A percentile compares a stretch with the other conserved stretches of the same genome.
Evolutionary conservation across 768 basidiomycete species (phyloP).

Genomic region (Tricholoma sp.): DNA sequence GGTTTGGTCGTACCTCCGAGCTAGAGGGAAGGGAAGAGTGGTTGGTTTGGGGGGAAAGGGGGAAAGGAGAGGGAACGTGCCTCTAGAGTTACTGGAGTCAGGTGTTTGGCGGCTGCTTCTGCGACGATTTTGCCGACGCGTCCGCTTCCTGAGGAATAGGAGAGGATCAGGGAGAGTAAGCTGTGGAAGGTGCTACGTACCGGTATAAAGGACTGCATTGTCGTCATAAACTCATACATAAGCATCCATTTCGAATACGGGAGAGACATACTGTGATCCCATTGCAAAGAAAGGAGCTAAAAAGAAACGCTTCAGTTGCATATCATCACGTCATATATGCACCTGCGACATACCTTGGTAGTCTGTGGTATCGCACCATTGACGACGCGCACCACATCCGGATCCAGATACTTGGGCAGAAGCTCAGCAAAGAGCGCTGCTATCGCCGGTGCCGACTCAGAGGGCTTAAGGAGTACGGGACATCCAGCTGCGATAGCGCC

Average conservation of each 20-base stretch:
- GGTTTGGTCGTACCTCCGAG: conserved; percentile 33
- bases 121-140: conserved; percentile 66
- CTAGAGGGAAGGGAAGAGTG: conserved; percentile 22
- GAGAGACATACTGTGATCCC: conserved; percentile 44
- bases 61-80: conserved; percentile 8
- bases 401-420: conserved; percentile 72
- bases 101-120: conserved; percentile 67
- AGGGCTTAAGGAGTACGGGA: conserved; percentile 68
- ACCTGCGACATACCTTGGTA: conserved; percentile 35
- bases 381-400: conserved; percentile 57
- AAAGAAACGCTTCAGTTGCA: not conserved
- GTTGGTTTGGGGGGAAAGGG: not conserved
- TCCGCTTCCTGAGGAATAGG: conserved; percentile 42
- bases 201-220: conserved; percentile 58
- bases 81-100: conserved; percentile 61
- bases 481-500: conserved; percentile 82
- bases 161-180: not conserved
- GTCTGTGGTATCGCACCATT: conserved; percentile 66
- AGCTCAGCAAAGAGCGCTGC: conserved; percentile 61
- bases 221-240: not conserved
- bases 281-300: conserved; percentile 68
- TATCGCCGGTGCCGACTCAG: conserved; percentile 57
- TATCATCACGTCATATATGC: not conserved
- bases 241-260: not conserved
- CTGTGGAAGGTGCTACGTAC: conserved; percentile 21